These are phyloP conservation scores for Aspergillus aculeatinus DNA, from an alignment of 2,329 filamentous ascomycete genomes.

Conservation along the genomic window DNA sequence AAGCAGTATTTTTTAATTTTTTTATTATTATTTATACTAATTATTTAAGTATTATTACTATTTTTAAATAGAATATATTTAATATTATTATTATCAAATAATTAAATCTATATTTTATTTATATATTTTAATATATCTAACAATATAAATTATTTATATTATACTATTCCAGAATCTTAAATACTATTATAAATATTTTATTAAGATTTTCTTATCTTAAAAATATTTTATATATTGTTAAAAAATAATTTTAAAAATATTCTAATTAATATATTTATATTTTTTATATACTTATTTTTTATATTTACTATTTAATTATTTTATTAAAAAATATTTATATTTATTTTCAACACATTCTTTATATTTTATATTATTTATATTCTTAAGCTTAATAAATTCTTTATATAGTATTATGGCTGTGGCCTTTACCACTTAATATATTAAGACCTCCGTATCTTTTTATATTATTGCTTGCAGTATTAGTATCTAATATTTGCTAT, in stretches of 20 bases:
- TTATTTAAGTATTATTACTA: not conserved
- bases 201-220: not conserved
- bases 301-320: too few species aligned
- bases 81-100: not conserved
- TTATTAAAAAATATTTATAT: not conserved
- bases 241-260: not conserved
- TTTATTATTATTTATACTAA: not conserved
- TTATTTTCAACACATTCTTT: not conserved
- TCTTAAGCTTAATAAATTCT: not conserved
- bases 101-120: not conserved
- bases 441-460: too few species aligned
- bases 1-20: not conserved
- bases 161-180: not conserved
- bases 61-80: not conserved
- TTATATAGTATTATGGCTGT: not conserved
- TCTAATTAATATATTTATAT: not conserved
- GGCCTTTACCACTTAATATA: too few species aligned
- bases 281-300: not conserved
- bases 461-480: too few species aligned
- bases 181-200: not conserved
- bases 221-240: not conserved
- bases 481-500: too few species aligned
- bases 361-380: not conserved
- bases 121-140: not conserved
- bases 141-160: not conserved